A percentile compares a stretch with the other conserved stretches of the same genome.
These are phyloP conservation scores for Fusarium buxicola DNA, from an alignment of 2,329 filamentous ascomycete species.

Conservation along the genomic window DNA sequence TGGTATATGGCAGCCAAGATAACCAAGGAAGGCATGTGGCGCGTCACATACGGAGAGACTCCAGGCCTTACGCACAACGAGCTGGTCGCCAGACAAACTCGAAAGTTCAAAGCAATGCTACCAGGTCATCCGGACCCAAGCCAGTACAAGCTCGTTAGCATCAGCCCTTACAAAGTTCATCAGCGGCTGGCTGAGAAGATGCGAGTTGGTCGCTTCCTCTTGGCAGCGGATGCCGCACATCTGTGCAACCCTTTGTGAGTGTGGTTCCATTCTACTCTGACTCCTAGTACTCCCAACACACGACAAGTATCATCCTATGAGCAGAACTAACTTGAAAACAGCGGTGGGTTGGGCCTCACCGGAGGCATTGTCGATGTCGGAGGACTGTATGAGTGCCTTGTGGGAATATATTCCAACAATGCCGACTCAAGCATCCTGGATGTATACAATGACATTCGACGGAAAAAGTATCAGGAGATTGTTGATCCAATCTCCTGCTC, in stretches of 20 bases:
- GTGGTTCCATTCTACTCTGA: not conserved
- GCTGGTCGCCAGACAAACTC: slow-evolving; percentile 63
- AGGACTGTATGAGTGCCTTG: slow-evolving; percentile 69
- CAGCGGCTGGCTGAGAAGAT: slow-evolving; percentile 69
- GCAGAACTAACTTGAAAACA: not conserved
- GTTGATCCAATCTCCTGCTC: slow-evolving; percentile 15
- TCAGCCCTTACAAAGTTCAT: slow-evolving; percentile 71
- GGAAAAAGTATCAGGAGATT: slow-evolving; percentile 20
- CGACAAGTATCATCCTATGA: no score
- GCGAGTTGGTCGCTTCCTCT: slow-evolving; percentile 66
- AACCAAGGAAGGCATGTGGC: slow-evolving; percentile 68
- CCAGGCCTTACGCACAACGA: slow-evolving; percentile 65
- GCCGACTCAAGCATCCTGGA: slow-evolving; percentile 24
- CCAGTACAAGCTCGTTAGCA: slow-evolving; percentile 65
- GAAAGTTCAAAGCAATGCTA: slow-evolving; percentile 59
- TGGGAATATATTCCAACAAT: slow-evolving; percentile 8
- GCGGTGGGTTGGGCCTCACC: slow-evolving; percentile 71
- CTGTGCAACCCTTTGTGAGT: slow-evolving; percentile 58
- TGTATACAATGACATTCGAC: slow-evolving; percentile 12
- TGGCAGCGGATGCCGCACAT: slow-evolving; percentile 72
- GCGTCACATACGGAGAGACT: slow-evolving; percentile 72
- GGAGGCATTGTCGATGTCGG: slow-evolving; percentile 74
- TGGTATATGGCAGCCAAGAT: slow-evolving; percentile 72
- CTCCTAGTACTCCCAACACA: no score
- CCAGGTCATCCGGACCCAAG: slow-evolving; percentile 14